Base-by-base conservation (phyloP, 2,329 filamentous ascomycete genomes). In the Emmonsiellopsis sp. region DNA sequence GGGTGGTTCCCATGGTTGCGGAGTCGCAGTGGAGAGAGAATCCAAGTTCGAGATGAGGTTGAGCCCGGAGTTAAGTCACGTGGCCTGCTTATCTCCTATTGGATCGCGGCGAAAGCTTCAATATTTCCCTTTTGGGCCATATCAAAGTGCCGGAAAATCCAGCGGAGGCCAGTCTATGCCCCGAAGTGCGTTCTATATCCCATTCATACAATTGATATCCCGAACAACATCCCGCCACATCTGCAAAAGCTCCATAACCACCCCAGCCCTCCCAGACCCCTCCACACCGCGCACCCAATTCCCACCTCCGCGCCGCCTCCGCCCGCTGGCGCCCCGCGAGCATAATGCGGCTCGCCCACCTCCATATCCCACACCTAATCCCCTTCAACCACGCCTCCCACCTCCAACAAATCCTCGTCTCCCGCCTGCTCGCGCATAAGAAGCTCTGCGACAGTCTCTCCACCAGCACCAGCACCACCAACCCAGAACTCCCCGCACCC, bases 391-490 rank as follows among this genome's bases (percentile, higher is more conserved):
- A 73, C 21, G 81, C 81, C 52, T 72, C 80, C 42, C 59, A 61
- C 31, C 68, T 86, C 52, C 84, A 87, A 72, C 71, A 79, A 58
- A 66, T 67, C 44, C 72, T 85, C 54, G 80, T 82, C 52, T 64
- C 70, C 17, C 72, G 73, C 37, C 77, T 85, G 55, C 80, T 88
- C 46, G 70, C 78, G 32, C 75, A 82, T 67, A 88, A 87, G 67
- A 74, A 75, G 46, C 65, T 71, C 14, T 62, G 68, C 50, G 59
- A 61, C n/a, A 54, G 17, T 56, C 34, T 53, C 49, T 57, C 53
- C 53, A 14, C 52, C 56, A 49, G 55, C 49, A 49, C 37, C 59
- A 36, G 57, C 55, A 51, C 61, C 37, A 57, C 27, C 61, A 63
- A 46, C 49, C 56, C 54, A 53, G 17, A 17, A 17, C 17, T 60